These are phyloP conservation scores for Curvularia hawaiiensis DNA, from an alignment of 2,329 filamentous ascomycete genomes.

Conservation along the genomic window DNA sequence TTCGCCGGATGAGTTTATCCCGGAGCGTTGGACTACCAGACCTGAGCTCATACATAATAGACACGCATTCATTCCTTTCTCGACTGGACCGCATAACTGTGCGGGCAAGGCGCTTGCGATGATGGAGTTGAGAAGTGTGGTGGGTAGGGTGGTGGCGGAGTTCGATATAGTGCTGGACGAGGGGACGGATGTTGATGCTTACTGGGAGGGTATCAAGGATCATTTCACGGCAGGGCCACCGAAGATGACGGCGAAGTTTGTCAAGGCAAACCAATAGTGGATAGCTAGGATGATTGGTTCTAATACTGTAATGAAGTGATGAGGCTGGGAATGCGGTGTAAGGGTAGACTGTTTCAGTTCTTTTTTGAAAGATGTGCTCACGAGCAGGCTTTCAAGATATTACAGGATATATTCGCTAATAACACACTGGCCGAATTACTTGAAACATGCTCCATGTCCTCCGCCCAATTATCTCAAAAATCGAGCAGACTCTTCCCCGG, in stretches of 20 bases:
- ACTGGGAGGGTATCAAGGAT: conserved; percentile 27
- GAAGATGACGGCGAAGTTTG: conserved; percentile 21
- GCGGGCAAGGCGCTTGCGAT: conserved; percentile 70
- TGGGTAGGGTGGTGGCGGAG: conserved; percentile 63
- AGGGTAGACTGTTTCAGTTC: background rate
- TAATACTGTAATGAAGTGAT: too few species aligned
- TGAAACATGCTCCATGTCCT: too few species aligned
- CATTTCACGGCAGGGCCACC: conserved; percentile 34
- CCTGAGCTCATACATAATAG: conserved; percentile 27
- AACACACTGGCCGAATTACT: background rate
- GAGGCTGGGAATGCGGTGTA: background rate
- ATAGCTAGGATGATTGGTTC: background rate
- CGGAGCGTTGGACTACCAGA: conserved; percentile 29
- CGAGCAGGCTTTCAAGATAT: background rate
- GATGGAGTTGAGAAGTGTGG: conserved; percentile 65
- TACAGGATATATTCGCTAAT: background rate
- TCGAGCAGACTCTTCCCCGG: conserved; percentile 8
- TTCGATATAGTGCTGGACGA: conserved; percentile 55
- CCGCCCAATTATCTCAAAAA: background rate
- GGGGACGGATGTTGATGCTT: conserved; percentile 22
- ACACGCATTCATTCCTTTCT: conserved; percentile 72
- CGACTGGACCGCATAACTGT: conserved; percentile 68
- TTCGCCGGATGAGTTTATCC: conserved; percentile 31
- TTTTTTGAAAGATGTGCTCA: background rate
- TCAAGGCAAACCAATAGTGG: background rate